Evolutionary conservation across 306 rosid species (phyloP).

Genomic region (Cucurbita maxima): DNA sequence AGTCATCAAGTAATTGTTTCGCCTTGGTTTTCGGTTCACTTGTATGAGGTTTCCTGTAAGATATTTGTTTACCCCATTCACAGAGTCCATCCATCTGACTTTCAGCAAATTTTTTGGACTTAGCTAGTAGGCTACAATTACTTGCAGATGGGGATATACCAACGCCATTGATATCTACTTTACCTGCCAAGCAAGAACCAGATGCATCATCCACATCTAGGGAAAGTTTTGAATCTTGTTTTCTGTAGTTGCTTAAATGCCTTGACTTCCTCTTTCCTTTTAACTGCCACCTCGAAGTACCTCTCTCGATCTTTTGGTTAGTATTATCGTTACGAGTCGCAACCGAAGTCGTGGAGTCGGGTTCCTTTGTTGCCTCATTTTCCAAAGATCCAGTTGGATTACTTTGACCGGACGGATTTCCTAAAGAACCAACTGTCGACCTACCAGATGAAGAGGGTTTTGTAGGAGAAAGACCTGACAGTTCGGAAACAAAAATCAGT

Average conservation of each 20-base stretch:
- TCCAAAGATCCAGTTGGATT: constrained; percentile 32
- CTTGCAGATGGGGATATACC: constrained; percentile 19
- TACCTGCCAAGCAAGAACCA: constrained; percentile 33
- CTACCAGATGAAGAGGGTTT: constrained; percentile 35
- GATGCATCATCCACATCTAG: constrained; percentile 34
- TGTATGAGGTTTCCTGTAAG: constrained; percentile 8
- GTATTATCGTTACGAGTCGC: constrained; percentile 18
- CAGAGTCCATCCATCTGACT: constrained; percentile 20
- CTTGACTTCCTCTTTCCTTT: constrained; percentile 94
- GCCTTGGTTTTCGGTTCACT: constrained; percentile 6
- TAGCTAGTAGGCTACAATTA: constrained; percentile 17
- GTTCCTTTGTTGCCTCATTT: constrained; percentile 30
- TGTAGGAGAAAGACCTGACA: constrained; percentile 41
- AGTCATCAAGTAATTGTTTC: constrained; percentile 39
- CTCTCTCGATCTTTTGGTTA: constrained; percentile 39
- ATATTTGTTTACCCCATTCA: constrained; percentile 28
- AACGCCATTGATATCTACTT: constrained; percentile 24
- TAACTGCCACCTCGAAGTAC: constrained; percentile 84
- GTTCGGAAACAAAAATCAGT: neutral
- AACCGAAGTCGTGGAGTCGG: constrained; percentile 35
- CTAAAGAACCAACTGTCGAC: constrained; percentile 25
- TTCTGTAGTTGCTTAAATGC: constrained; percentile 39
- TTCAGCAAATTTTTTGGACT: constrained; percentile 29
- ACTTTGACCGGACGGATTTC: constrained; percentile 34
- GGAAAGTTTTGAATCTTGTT: constrained; percentile 38